A percentile compares a stretch with the other conserved stretches of the same genome.
These are phyloP conservation scores for Epichloe festucae DNA, from an alignment of 2,329 filamentous ascomycete species.

Conservation along the genomic window DNA sequence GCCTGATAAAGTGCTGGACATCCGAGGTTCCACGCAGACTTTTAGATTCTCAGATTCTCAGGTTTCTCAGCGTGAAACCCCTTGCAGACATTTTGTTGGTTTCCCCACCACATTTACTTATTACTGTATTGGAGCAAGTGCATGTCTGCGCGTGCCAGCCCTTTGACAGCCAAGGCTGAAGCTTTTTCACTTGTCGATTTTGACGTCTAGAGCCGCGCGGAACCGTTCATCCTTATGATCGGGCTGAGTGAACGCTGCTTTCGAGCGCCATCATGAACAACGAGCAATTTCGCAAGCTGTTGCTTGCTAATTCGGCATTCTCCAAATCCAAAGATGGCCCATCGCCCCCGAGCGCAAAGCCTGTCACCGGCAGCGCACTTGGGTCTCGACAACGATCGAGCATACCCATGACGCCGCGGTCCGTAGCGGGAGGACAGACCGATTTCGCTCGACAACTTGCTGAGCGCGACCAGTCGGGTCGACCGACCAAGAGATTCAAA, in stretches of 20 bases:
- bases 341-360: slow-evolving; percentile 20
- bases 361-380: slow-evolving; percentile 35
- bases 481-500: slow-evolving; percentile 59
- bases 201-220: no score
- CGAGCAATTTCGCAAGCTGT: slow-evolving; percentile 76
- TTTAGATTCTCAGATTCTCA: no score
- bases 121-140: no score
- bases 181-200: neutral
- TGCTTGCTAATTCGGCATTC: slow-evolving; percentile 38
- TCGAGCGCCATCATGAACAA: slow-evolving; percentile 62
- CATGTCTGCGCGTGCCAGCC: no score
- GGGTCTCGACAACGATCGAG: slow-evolving; percentile 68
- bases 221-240: neutral
- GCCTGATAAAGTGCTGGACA: no score
- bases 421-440: slow-evolving; percentile 38
- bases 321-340: slow-evolving; percentile 31
- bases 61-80: no score
- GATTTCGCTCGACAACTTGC: slow-evolving; percentile 79
- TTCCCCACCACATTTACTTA: no score
- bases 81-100: no score
- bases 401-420: slow-evolving; percentile 91
- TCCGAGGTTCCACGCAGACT: no score
- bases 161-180: neutral
- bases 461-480: slow-evolving; percentile 47
- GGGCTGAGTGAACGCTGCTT: neutral